These are phyloP conservation scores for thale cress (Arabidopsis thaliana) DNA, from an alignment of 345 rosid genomes.

Conservation along the genomic window TAIR10.1 NC_003071.7:9119501-9120000, in stretches of 20 bases:
- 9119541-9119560: slow-evolving; percentile 10
- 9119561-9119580: slow-evolving; percentile 16
- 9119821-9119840: neutral
- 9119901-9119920: slow-evolving; percentile 51
- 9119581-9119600: neutral
- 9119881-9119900: slow-evolving; percentile 46
- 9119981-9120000: slow-evolving; percentile 30
- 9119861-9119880: slow-evolving; percentile 42
- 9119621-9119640: slow-evolving; percentile 24
- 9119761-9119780: slow-evolving; percentile 18
- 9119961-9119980: slow-evolving; percentile 30
- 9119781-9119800: slow-evolving; percentile 23
- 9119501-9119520: slow-evolving; percentile 49
- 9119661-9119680: slow-evolving; percentile 47
- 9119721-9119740: neutral
- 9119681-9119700: slow-evolving; percentile 25
- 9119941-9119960: slow-evolving; percentile 27
- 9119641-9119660: slow-evolving; percentile 5
- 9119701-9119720: neutral
- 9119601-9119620: slow-evolving; percentile 4
- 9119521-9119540: slow-evolving; percentile 23
- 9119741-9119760: slow-evolving; percentile 22
- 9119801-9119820: slow-evolving; percentile 23
- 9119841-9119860: neutral
- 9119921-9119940: slow-evolving; percentile 30